These are phyloP conservation scores for Cytospora paraplurivora DNA, from an alignment of 2,329 filamentous ascomycete species.

Conservation along the genomic window DNA sequence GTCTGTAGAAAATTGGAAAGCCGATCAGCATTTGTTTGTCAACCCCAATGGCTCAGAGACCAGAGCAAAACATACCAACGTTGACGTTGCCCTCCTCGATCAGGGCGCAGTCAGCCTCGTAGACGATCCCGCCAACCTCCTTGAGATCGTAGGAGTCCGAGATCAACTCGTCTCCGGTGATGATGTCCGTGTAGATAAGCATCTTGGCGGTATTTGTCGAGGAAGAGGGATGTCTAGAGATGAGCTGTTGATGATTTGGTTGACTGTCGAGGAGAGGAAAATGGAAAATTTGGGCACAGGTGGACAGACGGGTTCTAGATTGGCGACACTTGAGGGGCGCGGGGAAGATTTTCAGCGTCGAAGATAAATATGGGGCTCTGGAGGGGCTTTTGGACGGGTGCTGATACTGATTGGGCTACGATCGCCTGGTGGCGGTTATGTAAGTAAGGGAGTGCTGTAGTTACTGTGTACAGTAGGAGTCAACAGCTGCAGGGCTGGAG, in stretches of 20 bases:
- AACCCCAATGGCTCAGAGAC: background rate
- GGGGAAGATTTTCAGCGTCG: slow-evolving; percentile 28
- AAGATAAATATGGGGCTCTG: slow-evolving; percentile 21
- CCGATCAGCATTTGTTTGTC: slow-evolving; percentile 1
- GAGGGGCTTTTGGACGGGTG: slow-evolving; percentile 9
- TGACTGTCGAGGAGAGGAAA: slow-evolving; percentile 17
- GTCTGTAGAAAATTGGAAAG: slow-evolving; percentile 51
- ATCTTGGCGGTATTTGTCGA: slow-evolving; percentile 56
- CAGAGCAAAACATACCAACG: slow-evolving; percentile 60
- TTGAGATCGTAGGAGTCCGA: slow-evolving; percentile 90
- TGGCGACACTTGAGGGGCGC: slow-evolving; percentile 23
- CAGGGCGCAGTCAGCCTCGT: slow-evolving; percentile 91
- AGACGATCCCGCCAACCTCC: slow-evolving; percentile 76
- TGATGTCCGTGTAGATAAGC: slow-evolving; percentile 78
- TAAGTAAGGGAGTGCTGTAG: too few species aligned
- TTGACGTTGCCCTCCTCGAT: slow-evolving; percentile 75
- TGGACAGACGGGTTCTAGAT: slow-evolving; percentile 18
- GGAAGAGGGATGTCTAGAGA: slow-evolving; percentile 21
- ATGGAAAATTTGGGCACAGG: slow-evolving; percentile 20
- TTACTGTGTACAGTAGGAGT: too few species aligned
- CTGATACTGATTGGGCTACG: slow-evolving; percentile 18
- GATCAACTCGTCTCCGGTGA: slow-evolving; percentile 93
- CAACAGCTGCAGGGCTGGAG: background rate
- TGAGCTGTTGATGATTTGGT: slow-evolving; percentile 10
- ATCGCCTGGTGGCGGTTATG: background rate